Base-by-base conservation (phyloP, 257 asterid genomes). In the Forsythia suspensa region DNA sequence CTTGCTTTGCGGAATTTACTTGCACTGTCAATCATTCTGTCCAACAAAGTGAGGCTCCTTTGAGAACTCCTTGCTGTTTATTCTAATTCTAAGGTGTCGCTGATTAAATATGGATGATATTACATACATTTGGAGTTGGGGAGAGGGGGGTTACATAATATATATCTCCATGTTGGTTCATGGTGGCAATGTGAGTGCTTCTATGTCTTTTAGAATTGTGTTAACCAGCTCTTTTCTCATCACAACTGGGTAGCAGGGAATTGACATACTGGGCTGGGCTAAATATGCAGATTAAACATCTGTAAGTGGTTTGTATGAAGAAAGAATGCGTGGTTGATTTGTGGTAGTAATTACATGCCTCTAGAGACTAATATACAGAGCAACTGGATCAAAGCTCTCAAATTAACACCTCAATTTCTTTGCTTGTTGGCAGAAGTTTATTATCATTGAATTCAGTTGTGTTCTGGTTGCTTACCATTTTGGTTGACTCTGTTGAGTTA, bases 131-230 rank as follows among this genome's bases (percentile, higher is more conserved):
- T 76, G 12, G 81, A 77, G 65, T 79, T 83, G 57, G 44, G 63
- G 74, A 5, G 72, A 70, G 78, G 18, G 18, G 74, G 71, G 40
- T 67, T 46, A 73, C 70, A 71, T 57, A 34, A 66, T 1, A 1
- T 29, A 29, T 76, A 61, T 77, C 78, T 55, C 82, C 71, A 48
- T 48, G 59, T 79, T 77, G 81, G 79, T 70, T 78, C 80, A 75
- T 82, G 76, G 69, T 82, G 85, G 13, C 75, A 76, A 72, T 81
- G 78, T 78, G 72, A 73, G 71, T 83, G 63, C 76, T 46, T 65
- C 21, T 73, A 29, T 77, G 79, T 74, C 83, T 51, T 71, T 70
- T 79, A 71, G 80, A 80, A 71, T 79, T 46, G 67, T 73, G 67
- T 52, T 81, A 76, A 75, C 72, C 80, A 63, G 70, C 40, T 85